Conservation (phyloP, 352 stramenopile species). For the Pythium sukuiense region DNA sequence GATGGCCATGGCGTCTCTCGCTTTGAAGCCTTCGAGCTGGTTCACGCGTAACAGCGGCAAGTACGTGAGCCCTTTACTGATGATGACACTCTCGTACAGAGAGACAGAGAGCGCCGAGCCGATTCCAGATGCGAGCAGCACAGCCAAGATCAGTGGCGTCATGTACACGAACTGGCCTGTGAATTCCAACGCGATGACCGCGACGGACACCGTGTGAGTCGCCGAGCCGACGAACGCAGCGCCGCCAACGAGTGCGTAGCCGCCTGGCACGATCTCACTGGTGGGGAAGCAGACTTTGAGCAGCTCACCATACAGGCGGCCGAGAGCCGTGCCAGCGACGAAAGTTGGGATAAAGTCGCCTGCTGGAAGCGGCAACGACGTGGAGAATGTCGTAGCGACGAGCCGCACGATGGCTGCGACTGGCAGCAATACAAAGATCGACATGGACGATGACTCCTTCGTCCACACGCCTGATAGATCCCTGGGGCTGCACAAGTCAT, state of each 20-base stretch:
- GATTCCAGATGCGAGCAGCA: slow-evolving; percentile 48
- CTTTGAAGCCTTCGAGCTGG: slow-evolving; percentile 42
- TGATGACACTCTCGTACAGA: slow-evolving; percentile 62
- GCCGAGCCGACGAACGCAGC: slow-evolving; percentile 56
- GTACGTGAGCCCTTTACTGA: slow-evolving; percentile 54
- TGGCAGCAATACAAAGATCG: slow-evolving; percentile 37
- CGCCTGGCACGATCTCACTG: slow-evolving; percentile 44
- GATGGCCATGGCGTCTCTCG: slow-evolving; percentile 55
- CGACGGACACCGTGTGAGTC: slow-evolving; percentile 71
- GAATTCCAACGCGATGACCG: slow-evolving; percentile 75
- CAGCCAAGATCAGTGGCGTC: slow-evolving; percentile 54
- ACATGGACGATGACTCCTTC: slow-evolving; percentile 25
- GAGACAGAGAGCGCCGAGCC: slow-evolving; percentile 57
- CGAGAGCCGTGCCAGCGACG: slow-evolving; percentile 52
- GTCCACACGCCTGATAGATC: slow-evolving; percentile 37
- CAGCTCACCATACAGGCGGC: slow-evolving; percentile 54
- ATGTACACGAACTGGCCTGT: slow-evolving; percentile 73
- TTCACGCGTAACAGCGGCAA: slow-evolving; percentile 53
- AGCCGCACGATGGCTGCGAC: slow-evolving; percentile 37
- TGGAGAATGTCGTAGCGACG: slow-evolving; percentile 44
- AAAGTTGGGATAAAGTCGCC: slow-evolving; percentile 73
- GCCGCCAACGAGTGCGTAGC: slow-evolving; percentile 67
- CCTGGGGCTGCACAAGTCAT: slow-evolving; percentile 31
- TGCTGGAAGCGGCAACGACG: slow-evolving; percentile 49
- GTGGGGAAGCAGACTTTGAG: slow-evolving; percentile 38